phyloP scores from a whole-genome alignment of 371 early-diverging fungal genomes.

The Zychaea mexicana region DNA sequence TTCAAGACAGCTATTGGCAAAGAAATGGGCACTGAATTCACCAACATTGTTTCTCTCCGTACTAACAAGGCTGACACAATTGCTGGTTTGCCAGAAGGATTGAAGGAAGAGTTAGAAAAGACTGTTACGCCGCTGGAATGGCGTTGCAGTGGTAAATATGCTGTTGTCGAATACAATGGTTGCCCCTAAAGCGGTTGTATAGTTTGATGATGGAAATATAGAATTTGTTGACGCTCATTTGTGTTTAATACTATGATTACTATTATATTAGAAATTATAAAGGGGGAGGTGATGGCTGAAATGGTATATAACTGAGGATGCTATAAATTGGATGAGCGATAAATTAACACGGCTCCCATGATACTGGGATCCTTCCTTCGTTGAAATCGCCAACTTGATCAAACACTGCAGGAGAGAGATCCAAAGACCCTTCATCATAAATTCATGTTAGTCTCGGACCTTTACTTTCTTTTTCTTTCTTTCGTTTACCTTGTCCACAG shows the following conservation, averaged over 20 bases:
- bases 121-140: conserved; percentile 47
- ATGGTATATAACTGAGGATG: too few relatives aligned
- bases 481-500: conserved; percentile 28
- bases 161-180: conserved; percentile 59
- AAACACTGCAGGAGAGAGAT: conserved; percentile 49
- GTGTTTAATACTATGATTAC: too few relatives aligned
- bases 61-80: conserved; percentile 90
- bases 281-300: too few relatives aligned
- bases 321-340: too few relatives aligned
- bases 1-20: conserved; percentile 85
- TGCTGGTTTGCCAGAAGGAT: conserved; percentile 74
- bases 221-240: too few relatives aligned
- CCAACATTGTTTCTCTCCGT: conserved; percentile 72
- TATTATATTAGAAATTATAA: too few relatives aligned
- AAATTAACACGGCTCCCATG: conserved; percentile 41
- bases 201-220: not conserved
- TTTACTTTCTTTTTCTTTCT: not conserved
- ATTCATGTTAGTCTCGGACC: not conserved
- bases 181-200: not conserved
- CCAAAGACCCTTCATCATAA: conserved; percentile 35
- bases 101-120: conserved; percentile 58
- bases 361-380: conserved; percentile 42
- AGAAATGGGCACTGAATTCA: conserved; percentile 53
- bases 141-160: conserved; percentile 81
- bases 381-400: conserved; percentile 30